Percentiles rank a stretch among this genome's conserved stretches.
phyloP scores from a whole-genome alignment of 2,329 filamentous ascomycete species.

The Sarocladium brachiariae region DNA sequence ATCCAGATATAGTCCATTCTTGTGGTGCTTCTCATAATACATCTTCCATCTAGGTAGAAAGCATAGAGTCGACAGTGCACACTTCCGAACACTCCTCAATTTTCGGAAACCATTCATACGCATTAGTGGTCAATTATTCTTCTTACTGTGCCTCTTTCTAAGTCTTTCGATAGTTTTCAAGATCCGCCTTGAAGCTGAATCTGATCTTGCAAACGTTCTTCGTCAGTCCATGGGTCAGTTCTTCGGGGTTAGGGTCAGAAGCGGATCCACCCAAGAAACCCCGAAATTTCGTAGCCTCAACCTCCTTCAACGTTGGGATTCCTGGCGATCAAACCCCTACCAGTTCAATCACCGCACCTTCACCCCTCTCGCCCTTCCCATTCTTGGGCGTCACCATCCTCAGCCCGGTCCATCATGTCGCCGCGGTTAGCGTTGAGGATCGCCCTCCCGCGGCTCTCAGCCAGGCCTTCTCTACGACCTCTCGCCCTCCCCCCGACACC shows the following conservation, averaged over 20 bases:
- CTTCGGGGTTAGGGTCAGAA: neutral
- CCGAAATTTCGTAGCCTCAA: slow-evolving; percentile 8
- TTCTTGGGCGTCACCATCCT: slow-evolving; percentile 12
- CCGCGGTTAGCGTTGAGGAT: slow-evolving; percentile 23
- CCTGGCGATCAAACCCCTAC: neutral
- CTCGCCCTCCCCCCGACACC: slow-evolving; percentile 39
- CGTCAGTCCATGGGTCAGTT: no score
- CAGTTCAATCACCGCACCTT: slow-evolving; percentile 10
- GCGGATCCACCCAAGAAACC: neutral
- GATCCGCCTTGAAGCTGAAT: no score
- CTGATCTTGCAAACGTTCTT: no score
- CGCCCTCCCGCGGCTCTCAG: slow-evolving; percentile 33
- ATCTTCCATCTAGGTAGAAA: no score
- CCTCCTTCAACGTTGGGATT: neutral
- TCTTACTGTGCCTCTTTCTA: no score
- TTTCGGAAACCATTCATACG: no score
- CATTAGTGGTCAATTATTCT: no score
- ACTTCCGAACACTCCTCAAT: no score
- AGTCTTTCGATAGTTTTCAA: no score
- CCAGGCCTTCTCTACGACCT: slow-evolving; percentile 25
- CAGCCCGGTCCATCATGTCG: slow-evolving; percentile 31
- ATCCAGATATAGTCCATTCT: no score
- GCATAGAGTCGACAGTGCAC: no score
- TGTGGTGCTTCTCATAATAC: no score
- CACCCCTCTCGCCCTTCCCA: slow-evolving; percentile 13